A percentile compares a stretch with the other conserved stretches of the same genome.
Conservation (phyloP, 2,329 filamentous ascomycete genomes). For the Phialophora macrospora region DNA sequence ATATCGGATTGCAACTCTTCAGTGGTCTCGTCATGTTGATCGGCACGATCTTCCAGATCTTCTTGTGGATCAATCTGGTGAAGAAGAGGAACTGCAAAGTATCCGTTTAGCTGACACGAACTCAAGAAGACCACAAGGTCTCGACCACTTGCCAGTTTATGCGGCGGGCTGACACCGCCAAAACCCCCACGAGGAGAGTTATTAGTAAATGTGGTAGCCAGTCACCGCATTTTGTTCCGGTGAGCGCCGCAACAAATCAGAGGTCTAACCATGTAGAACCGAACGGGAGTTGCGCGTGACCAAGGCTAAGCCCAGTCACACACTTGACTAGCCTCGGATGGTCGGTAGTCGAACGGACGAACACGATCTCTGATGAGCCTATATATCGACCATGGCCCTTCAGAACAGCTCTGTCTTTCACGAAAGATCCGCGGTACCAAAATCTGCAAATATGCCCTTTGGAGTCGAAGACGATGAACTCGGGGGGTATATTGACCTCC, state of each 20-base stretch:
- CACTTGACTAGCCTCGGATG: neutral
- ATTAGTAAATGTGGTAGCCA: neutral
- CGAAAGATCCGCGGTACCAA: neutral
- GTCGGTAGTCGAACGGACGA: neutral
- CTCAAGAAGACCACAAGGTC: neutral
- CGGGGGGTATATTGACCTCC: conserved; percentile 8
- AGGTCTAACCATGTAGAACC: neutral
- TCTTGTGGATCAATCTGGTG: conserved; percentile 35
- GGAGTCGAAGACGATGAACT: conserved; percentile 16
- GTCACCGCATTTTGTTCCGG: neutral
- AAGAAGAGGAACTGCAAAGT: conserved; percentile 30
- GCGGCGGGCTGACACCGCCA: neutral
- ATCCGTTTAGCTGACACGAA: conserved; percentile 26
- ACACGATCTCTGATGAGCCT: neutral
- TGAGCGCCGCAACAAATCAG: neutral
- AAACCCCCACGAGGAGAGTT: neutral
- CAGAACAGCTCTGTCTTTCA: neutral
- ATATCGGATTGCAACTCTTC: conserved; percentile 54
- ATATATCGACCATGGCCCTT: neutral
- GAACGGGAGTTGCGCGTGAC: neutral
- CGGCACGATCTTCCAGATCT: conserved; percentile 45
- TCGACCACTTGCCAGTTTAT: neutral
- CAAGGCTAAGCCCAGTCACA: neutral
- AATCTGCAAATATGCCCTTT: conserved; percentile 16
- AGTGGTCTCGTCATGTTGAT: conserved; percentile 48